Evolutionary conservation across 805 yeast genomes (phyloP).

Genomic region (Candida rishiriensis): DNA sequence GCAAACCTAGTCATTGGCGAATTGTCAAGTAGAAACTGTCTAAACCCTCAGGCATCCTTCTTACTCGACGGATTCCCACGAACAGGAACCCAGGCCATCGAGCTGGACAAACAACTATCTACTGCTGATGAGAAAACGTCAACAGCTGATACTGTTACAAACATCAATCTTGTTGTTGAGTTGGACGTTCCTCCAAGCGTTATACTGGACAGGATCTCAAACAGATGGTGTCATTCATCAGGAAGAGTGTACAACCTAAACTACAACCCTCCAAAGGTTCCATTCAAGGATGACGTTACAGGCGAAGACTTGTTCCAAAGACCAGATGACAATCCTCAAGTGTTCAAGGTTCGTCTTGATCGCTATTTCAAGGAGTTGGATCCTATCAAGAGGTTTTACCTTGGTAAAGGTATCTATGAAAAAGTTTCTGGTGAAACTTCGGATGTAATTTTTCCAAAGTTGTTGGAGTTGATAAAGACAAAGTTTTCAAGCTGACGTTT

Average conservation of each 20-base stretch:
- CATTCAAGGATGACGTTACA: conserved; percentile 81
- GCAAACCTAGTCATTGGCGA: conserved; percentile 52
- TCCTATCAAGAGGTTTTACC: conserved; percentile 66
- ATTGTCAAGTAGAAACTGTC: conserved; percentile 39
- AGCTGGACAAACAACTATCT: conserved; percentile 42
- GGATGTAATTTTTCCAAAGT: conserved; percentile 76
- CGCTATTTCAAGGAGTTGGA: conserved; percentile 52
- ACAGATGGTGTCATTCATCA: conserved; percentile 84
- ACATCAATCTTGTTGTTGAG: conserved; percentile 76
- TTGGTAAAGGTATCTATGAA: conserved; percentile 41
- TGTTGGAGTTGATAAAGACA: conserved; percentile 36
- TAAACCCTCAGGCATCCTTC: conserved; percentile 50
- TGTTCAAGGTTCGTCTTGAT: conserved; percentile 63
- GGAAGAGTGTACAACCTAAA: conserved; percentile 84
- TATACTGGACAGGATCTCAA: conserved; percentile 75
- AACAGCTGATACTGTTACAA: conserved; percentile 19
- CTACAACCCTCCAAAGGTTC: conserved; percentile 82
- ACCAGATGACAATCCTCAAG: conserved; percentile 75
- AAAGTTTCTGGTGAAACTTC: conserved; percentile 74
- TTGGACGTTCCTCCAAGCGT: conserved; percentile 82
- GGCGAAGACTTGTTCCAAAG: conserved; percentile 83
- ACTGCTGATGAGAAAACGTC: conserved; percentile 22
- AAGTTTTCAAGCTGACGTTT: conserved; percentile 18
- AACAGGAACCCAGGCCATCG: conserved; percentile 65
- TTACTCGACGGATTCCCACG: conserved; percentile 92